Conservation (phyloP, 1,284 basidiomycete genomes). For the Malassezia vespertilionis region DNA sequence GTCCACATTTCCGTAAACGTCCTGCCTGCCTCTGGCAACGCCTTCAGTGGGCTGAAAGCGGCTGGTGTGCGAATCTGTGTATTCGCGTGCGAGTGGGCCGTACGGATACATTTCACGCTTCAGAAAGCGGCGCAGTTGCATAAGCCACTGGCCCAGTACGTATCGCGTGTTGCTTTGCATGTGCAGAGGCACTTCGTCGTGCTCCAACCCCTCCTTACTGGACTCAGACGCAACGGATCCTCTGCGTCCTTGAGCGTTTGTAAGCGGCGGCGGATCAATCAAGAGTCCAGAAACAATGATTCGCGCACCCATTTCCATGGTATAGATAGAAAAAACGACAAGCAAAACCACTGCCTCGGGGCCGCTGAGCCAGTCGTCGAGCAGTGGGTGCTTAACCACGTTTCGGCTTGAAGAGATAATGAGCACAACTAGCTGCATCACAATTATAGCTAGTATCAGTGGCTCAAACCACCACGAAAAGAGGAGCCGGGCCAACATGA, state of each 20-base stretch:
- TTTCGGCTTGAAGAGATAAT: slow-evolving; percentile 62
- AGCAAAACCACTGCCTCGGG: slow-evolving; percentile 63
- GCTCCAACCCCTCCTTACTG: neutral
- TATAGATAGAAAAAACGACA: slow-evolving; percentile 71
- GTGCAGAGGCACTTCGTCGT: neutral
- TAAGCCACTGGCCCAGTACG: neutral
- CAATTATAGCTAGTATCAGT: slow-evolving; percentile 67
- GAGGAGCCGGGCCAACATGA: slow-evolving; percentile 18
- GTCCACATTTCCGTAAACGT: no score
- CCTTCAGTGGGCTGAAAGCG: slow-evolving; percentile 5
- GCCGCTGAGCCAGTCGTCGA: slow-evolving; percentile 64
- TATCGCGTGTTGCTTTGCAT: slow-evolving; percentile 7
- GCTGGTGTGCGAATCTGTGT: slow-evolving; percentile 2
- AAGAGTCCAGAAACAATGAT: slow-evolving; percentile 84
- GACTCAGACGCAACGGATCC: neutral
- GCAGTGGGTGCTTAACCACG: slow-evolving; percentile 51
- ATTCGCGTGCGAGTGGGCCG: slow-evolving; percentile 1
- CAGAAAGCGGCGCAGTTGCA: neutral
- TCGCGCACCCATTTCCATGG: slow-evolving; percentile 76
- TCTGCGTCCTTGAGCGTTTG: no score
- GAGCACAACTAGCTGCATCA: slow-evolving; percentile 70
- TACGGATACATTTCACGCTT: slow-evolving; percentile 8
- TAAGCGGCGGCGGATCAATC: slow-evolving; percentile 60
- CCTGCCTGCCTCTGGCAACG: neutral
- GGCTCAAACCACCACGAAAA: slow-evolving; percentile 71